Evolutionary conservation across 495 filamentous ascomycete species (phyloP), one percentile per base, ranked within the genome.

Genomic region (Viridothelium virens): DNA sequence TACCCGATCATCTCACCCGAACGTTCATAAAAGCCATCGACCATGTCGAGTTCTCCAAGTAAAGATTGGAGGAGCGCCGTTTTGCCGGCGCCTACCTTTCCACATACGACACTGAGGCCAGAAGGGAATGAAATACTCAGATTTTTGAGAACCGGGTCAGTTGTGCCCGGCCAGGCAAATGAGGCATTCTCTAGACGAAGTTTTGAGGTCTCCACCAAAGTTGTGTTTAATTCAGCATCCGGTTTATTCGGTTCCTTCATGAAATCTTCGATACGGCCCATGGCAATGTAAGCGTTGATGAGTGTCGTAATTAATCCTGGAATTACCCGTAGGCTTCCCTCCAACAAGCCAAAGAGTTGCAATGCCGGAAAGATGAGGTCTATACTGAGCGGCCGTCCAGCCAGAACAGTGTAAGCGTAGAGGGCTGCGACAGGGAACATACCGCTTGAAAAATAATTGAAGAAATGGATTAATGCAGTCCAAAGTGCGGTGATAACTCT

Each of bases 341-440:
- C 88, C 38, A 93, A 77, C 85, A 91, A 86, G 0, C 76, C 75
- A 64, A 94, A 92, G 2, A 95, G 80, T 63, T 92, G 86, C 18
- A 93, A 79, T 6, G 90, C 90, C 2, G 91, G 90, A 68, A 93
- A 95, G 14, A 89, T 90, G 25, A 92, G 80, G 62, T 92, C 90
- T 31, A 94, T 84, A 1, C 84, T 83, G 53, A 95, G 71, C 0
- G 83, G 83, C 70, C 81, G 76, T 0, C 85, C 84, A 38, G 86
- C 84, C 48, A 91, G 73, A 12, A 85, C 77, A 0, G 90, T 92
- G 71, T 91, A 92, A 2, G 88, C 88, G 71, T 86, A 88, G 69
- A 95, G 87, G 5, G 88, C 89, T 5, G 87, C 84, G 0, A 92
- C 88, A 0, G 90, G 90, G 70, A 93, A 91, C 38, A 90, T 74